Conservation (phyloP, 2,329 filamentous ascomycete genomes). For the Penicillium sp. region DNA sequence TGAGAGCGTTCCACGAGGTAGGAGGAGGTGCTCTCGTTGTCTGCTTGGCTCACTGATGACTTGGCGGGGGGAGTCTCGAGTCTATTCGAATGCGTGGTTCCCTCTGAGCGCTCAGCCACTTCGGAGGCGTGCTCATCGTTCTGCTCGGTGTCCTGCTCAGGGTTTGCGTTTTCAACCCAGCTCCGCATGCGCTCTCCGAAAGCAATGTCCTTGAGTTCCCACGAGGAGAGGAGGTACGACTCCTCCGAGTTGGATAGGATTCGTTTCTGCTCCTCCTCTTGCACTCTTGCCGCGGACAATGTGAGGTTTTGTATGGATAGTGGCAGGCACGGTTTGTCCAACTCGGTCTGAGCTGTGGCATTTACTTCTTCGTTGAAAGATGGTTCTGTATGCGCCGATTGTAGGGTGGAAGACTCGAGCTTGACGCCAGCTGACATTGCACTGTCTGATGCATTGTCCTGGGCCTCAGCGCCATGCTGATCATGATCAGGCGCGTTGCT, state of each 20-base stretch:
- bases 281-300: neutral
- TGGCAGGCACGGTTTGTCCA: conserved; percentile 10
- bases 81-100: neutral
- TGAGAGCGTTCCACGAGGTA: neutral
- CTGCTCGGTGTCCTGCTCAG: neutral
- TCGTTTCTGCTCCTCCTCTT: neutral
- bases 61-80: neutral
- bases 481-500: too few species aligned
- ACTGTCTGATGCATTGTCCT: neutral
- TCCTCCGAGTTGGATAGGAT: neutral
- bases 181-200: neutral
- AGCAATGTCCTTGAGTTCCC: neutral
- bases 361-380: too few species aligned
- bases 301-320: neutral
- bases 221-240: neutral
- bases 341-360: too few species aligned
- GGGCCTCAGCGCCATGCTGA: too few species aligned
- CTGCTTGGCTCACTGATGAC: neutral
- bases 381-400: too few species aligned
- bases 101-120: neutral
- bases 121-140: too few species aligned
- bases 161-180: neutral
- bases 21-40: neutral
- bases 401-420: too few species aligned
- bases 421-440: too few species aligned